Evolutionary conservation across 306 rosid species (phyloP), one percentile per base, ranked within the genome.

Genomic region (Datisca glomerata): DNA sequence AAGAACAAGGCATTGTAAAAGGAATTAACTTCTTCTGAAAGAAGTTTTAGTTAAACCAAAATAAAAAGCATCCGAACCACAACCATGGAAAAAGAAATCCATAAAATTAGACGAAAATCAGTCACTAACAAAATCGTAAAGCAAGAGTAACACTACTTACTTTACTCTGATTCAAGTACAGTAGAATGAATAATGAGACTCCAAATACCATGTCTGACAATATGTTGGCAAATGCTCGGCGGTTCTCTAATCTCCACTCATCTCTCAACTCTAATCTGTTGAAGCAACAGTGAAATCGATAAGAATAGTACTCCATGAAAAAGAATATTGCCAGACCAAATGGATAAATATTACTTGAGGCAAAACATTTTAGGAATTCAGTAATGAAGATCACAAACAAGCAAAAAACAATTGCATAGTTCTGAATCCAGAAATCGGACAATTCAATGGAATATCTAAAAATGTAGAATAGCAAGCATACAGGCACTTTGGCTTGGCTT

Each of bases 141-240:
- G 54, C 45, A 51, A 59, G 27, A 9, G 33, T 17, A 33, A 7
- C 3, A 13, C 15, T 48, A 67, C 97, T 89, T 64, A 80, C 97
- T 63, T 89, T 74, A 55, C 66, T 80, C 70, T 76, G 82, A 66
- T 83, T 89, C 76, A 74, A 65, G 81, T 65, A 89, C 59, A 89
- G 72, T 71, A 89, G 78, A 79, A 89, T 50, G 68, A 89, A 89
- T 45, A 77, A 58, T 39, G 97, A 76, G 78, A 89, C 51, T 75
- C 97, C 97, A 12, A 46, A 89, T 40, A 72, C 66, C 70, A 73
- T 43, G 63, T 89, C 97, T 35, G 97, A 89, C 93, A 85, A 83
- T 56, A 89, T 83, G 81, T 89, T 89, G 60, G 97, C 97, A 68
- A 89, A 89, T 65, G 83, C 93, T 58, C 61, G 67, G 43, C 97